phyloP scores from a whole-genome alignment of 2,329 filamentous ascomycete species.

The Microcyclospora tardicrescens region DNA sequence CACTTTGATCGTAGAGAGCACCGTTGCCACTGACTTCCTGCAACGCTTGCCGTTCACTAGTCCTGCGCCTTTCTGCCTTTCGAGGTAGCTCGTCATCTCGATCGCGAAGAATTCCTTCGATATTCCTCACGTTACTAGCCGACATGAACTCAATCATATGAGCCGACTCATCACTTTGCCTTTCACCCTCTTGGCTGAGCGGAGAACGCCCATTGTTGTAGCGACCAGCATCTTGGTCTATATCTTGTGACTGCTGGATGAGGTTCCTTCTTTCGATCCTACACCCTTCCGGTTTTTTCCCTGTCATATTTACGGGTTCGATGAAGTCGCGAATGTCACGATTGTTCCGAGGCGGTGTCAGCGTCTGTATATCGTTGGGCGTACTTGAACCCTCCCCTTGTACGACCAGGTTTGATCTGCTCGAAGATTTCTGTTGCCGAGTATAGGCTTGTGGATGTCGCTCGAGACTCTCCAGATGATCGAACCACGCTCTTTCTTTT shows the following conservation, averaged over 20 bases:
- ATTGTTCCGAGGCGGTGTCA: slow-evolving; percentile 16
- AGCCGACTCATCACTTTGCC: neutral
- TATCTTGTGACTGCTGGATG: too few species aligned
- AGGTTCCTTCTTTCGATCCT: slow-evolving; percentile 1
- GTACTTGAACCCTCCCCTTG: slow-evolving; percentile 17
- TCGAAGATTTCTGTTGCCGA: neutral
- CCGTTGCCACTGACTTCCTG: slow-evolving; percentile 15
- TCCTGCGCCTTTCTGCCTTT: slow-evolving; percentile 14
- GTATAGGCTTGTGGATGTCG: neutral
- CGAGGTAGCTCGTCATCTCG: slow-evolving; percentile 3
- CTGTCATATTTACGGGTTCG: slow-evolving; percentile 6
- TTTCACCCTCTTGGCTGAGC: neutral
- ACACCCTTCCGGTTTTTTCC: slow-evolving; percentile 1
- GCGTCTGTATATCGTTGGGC: slow-evolving; percentile 7
- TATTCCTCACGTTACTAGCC: slow-evolving; percentile 21
- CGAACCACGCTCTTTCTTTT: slow-evolving; percentile 19
- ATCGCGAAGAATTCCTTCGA: too few species aligned
- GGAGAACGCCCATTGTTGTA: too few species aligned
- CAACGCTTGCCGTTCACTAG: slow-evolving; percentile 10
- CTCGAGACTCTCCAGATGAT: slow-evolving; percentile 12
- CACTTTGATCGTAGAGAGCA: neutral
- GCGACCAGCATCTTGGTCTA: too few species aligned
- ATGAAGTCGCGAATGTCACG: slow-evolving; percentile 22
- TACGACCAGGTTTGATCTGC: slow-evolving; percentile 8
- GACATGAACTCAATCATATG: slow-evolving; percentile 11